Evolutionary conservation across 2,329 filamentous ascomycete species (phyloP).

Genomic region (Trichoderma sp.): DNA sequence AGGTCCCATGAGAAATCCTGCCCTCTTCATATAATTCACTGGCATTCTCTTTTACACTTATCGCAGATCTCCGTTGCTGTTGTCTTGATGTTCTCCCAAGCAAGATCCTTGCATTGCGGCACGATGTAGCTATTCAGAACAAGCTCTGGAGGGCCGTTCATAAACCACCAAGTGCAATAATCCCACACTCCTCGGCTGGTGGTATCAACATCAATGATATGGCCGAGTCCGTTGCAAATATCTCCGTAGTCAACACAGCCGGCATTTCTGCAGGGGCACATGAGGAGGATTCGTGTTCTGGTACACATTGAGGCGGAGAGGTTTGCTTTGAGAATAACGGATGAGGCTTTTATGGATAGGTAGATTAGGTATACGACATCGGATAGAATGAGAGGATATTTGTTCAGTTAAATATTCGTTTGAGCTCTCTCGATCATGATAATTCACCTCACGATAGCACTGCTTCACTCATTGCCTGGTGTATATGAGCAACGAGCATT

Average conservation of each 20-base stretch:
- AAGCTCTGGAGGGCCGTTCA: conserved; percentile 30
- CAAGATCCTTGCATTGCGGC: conserved; percentile 29
- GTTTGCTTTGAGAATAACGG: not conserved
- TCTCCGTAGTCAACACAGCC: conserved; percentile 26
- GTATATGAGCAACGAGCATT: not conserved
- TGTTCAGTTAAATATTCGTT: not conserved
- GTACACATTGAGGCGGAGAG: conserved; percentile 27
- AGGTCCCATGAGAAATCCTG: not conserved
- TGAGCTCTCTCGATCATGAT: not conserved
- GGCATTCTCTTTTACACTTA: conserved; percentile 25
- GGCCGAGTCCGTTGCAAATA: conserved; percentile 28
- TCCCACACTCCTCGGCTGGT: conserved; percentile 30
- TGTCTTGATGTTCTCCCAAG: conserved; percentile 27
- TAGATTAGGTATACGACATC: not conserved
- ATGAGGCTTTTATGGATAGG: not conserved
- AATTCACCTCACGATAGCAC: not conserved
- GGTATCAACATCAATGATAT: conserved; percentile 27
- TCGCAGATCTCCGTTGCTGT: conserved; percentile 18
- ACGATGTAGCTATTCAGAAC: conserved; percentile 32
- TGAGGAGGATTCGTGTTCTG: conserved; percentile 30
- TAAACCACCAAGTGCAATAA: conserved; percentile 32
- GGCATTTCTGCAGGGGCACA: conserved; percentile 31
- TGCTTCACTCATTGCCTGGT: not conserved
- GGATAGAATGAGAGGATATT: not conserved
- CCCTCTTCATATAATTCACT: not conserved